Evolutionary conservation across 345 rosid species (phyloP).

Genomic region (Reutealis trisperma): DNA sequence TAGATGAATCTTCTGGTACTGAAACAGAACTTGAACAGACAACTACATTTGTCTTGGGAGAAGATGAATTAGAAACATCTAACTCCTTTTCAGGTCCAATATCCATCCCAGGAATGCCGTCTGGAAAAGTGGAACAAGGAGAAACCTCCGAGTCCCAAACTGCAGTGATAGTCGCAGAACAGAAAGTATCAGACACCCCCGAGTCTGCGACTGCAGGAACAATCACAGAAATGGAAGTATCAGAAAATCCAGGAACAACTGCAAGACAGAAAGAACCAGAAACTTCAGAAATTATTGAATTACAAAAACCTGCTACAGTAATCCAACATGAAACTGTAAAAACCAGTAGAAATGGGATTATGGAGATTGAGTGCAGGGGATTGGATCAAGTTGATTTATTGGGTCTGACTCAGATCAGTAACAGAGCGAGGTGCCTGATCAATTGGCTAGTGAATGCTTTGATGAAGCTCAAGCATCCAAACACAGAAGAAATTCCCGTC

Average conservation of each 20-base stretch:
- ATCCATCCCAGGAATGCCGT: constrained; percentile 26
- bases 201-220: constrained; percentile 23
- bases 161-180: constrained; percentile 22
- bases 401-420: constrained; percentile 58
- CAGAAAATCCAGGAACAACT: constrained; percentile 21
- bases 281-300: constrained; percentile 1
- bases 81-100: constrained; percentile 48
- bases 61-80: constrained; percentile 34
- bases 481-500: constrained; percentile 45
- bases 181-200: constrained; percentile 16
- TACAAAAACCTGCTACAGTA: constrained; percentile 13
- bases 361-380: constrained; percentile 54
- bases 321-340: constrained; percentile 17
- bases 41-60: constrained; percentile 22
- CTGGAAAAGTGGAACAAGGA: constrained; percentile 27
- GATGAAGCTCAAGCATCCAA: constrained; percentile 77
- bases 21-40: constrained; percentile 31
- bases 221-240: constrained; percentile 25
- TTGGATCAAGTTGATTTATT: constrained; percentile 77
- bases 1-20: constrained; percentile 41
- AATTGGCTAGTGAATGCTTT: constrained; percentile 89
- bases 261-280: constrained; percentile 25
- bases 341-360: constrained; percentile 5
- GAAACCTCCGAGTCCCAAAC: constrained; percentile 32
- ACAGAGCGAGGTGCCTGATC: constrained; percentile 78